Base-by-base conservation (phyloP, 768 basidiomycete species). In the Rhodotorula sphaerocarpa region DNA sequence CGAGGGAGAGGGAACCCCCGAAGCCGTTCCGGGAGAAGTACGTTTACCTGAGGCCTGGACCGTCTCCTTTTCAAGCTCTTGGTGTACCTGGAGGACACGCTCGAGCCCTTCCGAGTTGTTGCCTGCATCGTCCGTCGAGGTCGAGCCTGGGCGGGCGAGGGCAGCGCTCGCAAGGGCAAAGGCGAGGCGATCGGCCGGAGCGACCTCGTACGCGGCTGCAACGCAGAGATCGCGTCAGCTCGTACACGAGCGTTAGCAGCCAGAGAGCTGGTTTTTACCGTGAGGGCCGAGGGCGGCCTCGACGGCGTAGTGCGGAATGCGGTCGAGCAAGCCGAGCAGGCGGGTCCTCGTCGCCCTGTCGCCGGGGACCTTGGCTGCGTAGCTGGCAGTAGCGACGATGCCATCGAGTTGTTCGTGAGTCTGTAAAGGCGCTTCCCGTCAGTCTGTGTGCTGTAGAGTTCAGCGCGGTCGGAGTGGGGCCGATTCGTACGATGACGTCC, bases 151-250 rank as follows among this genome's bases (percentile, higher is more conserved):
- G 55, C 82, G 79, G 48, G 16, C 36, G 36, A 92, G 78, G 12
- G 90, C 77, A 16, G 88, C 86, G 7, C 85, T 86, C 28, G 88
- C 80, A 6, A 84, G 88, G 2, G 86, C 84, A 71, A 80, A 87
- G 2, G 87, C 84, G 44, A 92, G 80, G 27, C 43, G 55, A 3
- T 50, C 50, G 7, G 71, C 90, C 86, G 75, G 92, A 87, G 42
- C 90, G 85, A 36, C 88, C 79, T 5, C 88, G 81, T 88, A 88
- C 90, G n/a, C 16, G 18, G 39, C 60, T 52, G 36, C 14, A 2
- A 23, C n/a, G 27, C 48, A 33, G 16, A 12, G n/a, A n/a, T n/a
- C n/a, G 36, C 27, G 27, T 44, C 43, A 27, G 43, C 39, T 5
- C 42, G 21, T 30, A 10, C n/a, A 33, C 23, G n/a, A n/a, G n/a